Conservation (phyloP, 352 stramenopile species). For the Elongisporangium anandrum region DNA sequence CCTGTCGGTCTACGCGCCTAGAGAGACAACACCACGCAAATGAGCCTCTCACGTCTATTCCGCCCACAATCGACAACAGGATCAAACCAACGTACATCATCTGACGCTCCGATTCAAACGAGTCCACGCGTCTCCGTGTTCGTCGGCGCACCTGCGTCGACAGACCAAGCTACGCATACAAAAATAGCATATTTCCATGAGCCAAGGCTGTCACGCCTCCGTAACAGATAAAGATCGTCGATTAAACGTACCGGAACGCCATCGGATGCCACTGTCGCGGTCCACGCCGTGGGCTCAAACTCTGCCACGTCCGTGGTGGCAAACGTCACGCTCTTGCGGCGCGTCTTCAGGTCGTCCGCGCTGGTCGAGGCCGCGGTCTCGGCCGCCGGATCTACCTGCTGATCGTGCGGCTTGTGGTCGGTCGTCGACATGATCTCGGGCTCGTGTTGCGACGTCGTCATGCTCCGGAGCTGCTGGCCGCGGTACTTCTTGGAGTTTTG, state of each 20-base stretch:
- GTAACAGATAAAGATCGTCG: background rate
- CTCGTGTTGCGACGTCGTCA: slow-evolving; percentile 4
- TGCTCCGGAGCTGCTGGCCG: background rate
- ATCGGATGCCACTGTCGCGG: slow-evolving; percentile 70
- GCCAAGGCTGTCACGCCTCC: slow-evolving; percentile 1
- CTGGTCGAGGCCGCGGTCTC: background rate
- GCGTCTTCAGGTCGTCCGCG: slow-evolving; percentile 10
- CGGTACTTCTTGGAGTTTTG: background rate
- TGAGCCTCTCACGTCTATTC: background rate
- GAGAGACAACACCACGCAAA: slow-evolving; percentile 1
- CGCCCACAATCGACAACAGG: background rate
- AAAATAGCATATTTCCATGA: slow-evolving; percentile 1
- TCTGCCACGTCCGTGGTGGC: slow-evolving; percentile 62
- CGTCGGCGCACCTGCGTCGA: slow-evolving; percentile 63
- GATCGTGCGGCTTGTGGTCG: background rate
- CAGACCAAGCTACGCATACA: slow-evolving; percentile 47
- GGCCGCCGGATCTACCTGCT: slow-evolving; percentile 5
- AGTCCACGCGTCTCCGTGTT: slow-evolving; percentile 57
- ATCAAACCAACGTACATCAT: slow-evolving; percentile 24
- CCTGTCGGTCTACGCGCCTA: slow-evolving; percentile 57
- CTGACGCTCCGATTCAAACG: slow-evolving; percentile 56
- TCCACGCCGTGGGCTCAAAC: slow-evolving; percentile 82
- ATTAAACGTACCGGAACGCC: slow-evolving; percentile 52
- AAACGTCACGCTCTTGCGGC: slow-evolving; percentile 52
- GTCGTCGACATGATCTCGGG: slow-evolving; percentile 4